phyloP scores from a whole-genome alignment of 768 basidiomycete species.

The Amanita molliuscula region DNA sequence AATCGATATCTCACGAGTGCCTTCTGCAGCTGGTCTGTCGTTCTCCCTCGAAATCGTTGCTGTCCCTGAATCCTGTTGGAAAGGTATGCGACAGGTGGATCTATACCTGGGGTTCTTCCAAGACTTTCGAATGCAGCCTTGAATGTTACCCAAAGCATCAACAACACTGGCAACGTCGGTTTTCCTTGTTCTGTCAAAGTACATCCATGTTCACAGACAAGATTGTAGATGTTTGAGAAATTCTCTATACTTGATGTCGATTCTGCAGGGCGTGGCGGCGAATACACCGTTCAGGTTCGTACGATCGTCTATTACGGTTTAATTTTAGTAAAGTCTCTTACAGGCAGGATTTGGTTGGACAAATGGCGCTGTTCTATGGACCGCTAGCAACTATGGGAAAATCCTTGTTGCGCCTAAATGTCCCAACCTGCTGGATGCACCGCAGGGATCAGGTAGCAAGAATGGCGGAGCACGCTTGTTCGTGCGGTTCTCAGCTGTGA shows the following conservation, averaged over 20 bases:
- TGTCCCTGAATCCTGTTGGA: not conserved
- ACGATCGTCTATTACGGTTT: not conserved
- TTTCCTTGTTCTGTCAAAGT: not conserved
- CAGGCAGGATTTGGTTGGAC: conserved; percentile 85
- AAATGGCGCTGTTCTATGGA: conserved; percentile 72
- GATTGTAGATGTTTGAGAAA: conserved; percentile 74
- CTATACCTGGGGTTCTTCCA: conserved; percentile 58
- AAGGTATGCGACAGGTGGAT: conserved; percentile 85
- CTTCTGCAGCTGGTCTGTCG: conserved; percentile 78
- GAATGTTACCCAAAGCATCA: conserved; percentile 53
- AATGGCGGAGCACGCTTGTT: not conserved
- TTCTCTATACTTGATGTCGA: conserved; percentile 74
- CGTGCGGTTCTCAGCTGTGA: not conserved
- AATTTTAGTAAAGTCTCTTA: not conserved
- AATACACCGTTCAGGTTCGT: conserved; percentile 75
- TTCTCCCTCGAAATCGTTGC: not conserved
- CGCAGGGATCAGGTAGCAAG: not conserved
- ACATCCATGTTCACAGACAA: not conserved
- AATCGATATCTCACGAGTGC: conserved; percentile 79
- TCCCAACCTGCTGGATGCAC: conserved; percentile 29
- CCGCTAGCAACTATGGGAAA: conserved; percentile 55
- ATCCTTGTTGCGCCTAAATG: conserved; percentile 54
- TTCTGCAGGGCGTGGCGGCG: conserved; percentile 71
- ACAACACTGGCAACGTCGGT: conserved; percentile 68
- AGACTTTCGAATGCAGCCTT: conserved; percentile 61